Evolutionary conservation across 208 protist species (phyloP), one percentile per base, ranked within the genome.

Genomic region (Trichomonas gallinae): DNA sequence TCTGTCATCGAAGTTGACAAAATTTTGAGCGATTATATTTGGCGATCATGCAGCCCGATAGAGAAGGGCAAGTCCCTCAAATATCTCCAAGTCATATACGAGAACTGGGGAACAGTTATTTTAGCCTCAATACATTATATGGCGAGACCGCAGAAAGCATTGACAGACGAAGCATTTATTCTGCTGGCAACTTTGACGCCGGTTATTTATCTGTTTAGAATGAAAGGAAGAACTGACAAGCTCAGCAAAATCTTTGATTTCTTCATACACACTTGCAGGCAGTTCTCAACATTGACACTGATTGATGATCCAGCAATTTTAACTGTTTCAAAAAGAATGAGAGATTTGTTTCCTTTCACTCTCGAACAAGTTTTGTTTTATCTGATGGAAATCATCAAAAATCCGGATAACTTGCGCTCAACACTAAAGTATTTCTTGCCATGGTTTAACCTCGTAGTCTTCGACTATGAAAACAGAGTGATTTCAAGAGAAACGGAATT

Each of bases 401-500:
- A 48, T 17, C 44, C 26, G 36, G 83, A 89, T 13, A 89, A 17
- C 15, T 31, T 89, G 3, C 31, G 26, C 40, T 21, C 34, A 13
- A 40, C 38, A 44, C 31, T 89, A 31, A 46, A 31, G 4, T 31
- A 31, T 46, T 46, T 89, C 15, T 48, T 89, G 1, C 83, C 83
- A 31, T 93, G 87, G 87, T 93, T 93, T 36, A 26, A 93, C 6
- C 46, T 44, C 17, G 36, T 93, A 17, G 15, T 48, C 6, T 93
- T 93, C 46, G 87, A 93, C 46, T 58, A 48, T 10, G 87, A 93
- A 51, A 93, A 93, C 38, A 23, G 87, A 93, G 87, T 93, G 6
- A 93, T 93, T 51, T 93, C 87, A 23, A 48, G 45, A 38, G n/a
- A 93, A 93, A 51, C 87, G n/a, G 87, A 93, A 51, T 26, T 93